phyloP scores from a whole-genome alignment of 352 stramenopile genomes.

The Nothophytophthora sp. region DNA sequence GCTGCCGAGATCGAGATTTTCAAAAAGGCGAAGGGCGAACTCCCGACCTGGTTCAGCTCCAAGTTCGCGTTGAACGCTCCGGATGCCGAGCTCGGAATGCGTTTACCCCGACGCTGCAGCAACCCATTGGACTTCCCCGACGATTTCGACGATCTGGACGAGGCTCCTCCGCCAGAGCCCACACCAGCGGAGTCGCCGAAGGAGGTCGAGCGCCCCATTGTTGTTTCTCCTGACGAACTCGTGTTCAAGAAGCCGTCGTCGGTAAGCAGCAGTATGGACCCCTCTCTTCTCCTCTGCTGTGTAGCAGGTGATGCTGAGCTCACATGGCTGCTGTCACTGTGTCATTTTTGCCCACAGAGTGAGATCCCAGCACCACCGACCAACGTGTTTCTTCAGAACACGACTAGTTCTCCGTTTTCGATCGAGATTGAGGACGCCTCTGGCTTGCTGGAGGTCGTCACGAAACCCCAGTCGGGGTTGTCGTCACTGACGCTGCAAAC shows the following conservation, averaged over 20 bases:
- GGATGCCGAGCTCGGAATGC: conserved; percentile 48
- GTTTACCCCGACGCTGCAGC: conserved; percentile 51
- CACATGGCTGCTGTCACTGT: not conserved
- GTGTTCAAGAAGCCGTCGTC: conserved; percentile 57
- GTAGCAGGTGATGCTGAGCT: conserved; percentile 1
- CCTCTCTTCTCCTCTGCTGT: not conserved
- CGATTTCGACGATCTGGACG: conserved; percentile 28
- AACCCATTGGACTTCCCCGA: conserved; percentile 32
- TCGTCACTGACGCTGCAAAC: conserved; percentile 3
- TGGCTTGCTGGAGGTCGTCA: conserved; percentile 64
- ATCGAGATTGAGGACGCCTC: conserved; percentile 64
- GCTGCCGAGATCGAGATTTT: conserved; percentile 65
- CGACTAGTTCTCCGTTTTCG: conserved; percentile 47
- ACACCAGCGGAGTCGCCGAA: conserved; percentile 18
- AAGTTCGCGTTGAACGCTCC: conserved; percentile 68
- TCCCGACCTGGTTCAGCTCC: conserved; percentile 58
- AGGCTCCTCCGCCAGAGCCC: conserved; percentile 10
- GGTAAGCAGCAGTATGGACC: conserved; percentile 18
- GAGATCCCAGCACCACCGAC: conserved; percentile 34
- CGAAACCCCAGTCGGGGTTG: conserved; percentile 17
- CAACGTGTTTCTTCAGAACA: conserved; percentile 85
- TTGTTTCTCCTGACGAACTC: conserved; percentile 61
- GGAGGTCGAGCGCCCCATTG: conserved; percentile 39
- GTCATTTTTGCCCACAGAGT: conserved; percentile 3
- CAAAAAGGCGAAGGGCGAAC: conserved; percentile 57